Evolutionary conservation across 257 asterid species (phyloP), one percentile per base, ranked within the genome.

Genomic region (Ehretia macrophylla): DNA sequence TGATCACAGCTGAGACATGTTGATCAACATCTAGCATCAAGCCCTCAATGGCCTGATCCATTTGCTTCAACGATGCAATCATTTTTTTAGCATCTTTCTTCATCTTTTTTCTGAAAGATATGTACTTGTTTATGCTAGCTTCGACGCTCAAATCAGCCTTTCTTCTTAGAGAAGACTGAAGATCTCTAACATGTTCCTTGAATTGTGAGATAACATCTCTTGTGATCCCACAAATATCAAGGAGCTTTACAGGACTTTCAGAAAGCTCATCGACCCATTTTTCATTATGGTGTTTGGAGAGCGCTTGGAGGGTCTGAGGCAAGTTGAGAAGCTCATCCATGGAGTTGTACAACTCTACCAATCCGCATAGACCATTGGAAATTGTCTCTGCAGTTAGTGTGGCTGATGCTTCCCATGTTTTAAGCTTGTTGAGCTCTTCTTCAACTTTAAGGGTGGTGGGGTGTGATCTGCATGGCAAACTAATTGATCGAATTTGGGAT

Each of bases 401-500:
- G 35, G 35, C 35, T 27, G 35, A 3, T 27, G 35, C 35, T 27
- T 27, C 35, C 59, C 57, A 49, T 55, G 10, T 18, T 49, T 57
- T 23, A 32, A 68, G 42, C 52, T 61, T 65, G 21, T 44, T 64
- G 39, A 76, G 4, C 66, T 65, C 73, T 54, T 68, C 75, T 61
- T 76, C 73, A 61, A 61, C 17, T 27, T 35, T 48, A 8, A 67
- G 65, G 9, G 72, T 65, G 14, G 73, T 47, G 10, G 81, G 78
- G 51, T 72, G 81, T 60, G 75, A 68, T 57, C 78, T 58, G 68
- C 65, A 37, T 14, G 75, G 78, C 60, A 68, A 65, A 68, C 78
- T 72, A 42, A 68, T 72, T 63, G 78, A 76, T 53, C 70, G 55
- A 55, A 21, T 10, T 50, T 49, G 47, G 47, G 4, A 1, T 27